phyloP scores from a whole-genome alignment of 805 yeast genomes.

The Nakazawaea ernobii region DNA sequence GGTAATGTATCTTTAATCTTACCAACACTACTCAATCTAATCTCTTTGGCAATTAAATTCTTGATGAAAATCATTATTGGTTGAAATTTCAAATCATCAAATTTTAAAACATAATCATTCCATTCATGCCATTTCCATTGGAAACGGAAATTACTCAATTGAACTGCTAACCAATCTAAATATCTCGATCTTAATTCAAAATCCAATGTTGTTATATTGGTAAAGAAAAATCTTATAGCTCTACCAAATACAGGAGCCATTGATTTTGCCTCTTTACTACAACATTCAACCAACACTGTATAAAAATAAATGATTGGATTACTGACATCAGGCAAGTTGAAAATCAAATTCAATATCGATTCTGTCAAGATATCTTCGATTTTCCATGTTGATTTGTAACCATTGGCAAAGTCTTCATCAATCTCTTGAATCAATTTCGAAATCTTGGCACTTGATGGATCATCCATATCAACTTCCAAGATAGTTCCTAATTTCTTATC shows the following conservation, averaged over 20 bases:
- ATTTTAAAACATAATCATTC: slow-evolving; percentile 53
- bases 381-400: slow-evolving; percentile 67
- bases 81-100: slow-evolving; percentile 46
- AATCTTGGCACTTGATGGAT: slow-evolving; percentile 16
- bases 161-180: slow-evolving; percentile 89
- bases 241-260: slow-evolving; percentile 95
- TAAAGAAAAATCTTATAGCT: slow-evolving; percentile 78
- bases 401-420: slow-evolving; percentile 32
- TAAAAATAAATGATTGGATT: slow-evolving; percentile 76
- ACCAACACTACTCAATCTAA: slow-evolving; percentile 71
- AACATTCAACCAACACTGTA: slow-evolving; percentile 79
- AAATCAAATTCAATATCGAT: slow-evolving; percentile 69
- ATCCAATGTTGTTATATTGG: slow-evolving; percentile 61
- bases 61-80: slow-evolving; percentile 71
- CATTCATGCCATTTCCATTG: slow-evolving; percentile 99
- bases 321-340: slow-evolving; percentile 63
- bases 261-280: slow-evolving; percentile 72
- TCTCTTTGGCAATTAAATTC: slow-evolving; percentile 77
- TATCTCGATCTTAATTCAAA: slow-evolving; percentile 68
- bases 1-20: slow-evolving; percentile 72
- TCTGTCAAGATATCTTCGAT: slow-evolving; percentile 88
- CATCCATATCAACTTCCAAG: slow-evolving; percentile 31
- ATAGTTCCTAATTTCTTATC: slow-evolving; percentile 23
- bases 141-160: slow-evolving; percentile 87
- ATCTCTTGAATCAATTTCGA: slow-evolving; percentile 24